phyloP scores from a whole-genome alignment of 768 basidiomycete genomes.

The Amanita pallidorosea region DNA sequence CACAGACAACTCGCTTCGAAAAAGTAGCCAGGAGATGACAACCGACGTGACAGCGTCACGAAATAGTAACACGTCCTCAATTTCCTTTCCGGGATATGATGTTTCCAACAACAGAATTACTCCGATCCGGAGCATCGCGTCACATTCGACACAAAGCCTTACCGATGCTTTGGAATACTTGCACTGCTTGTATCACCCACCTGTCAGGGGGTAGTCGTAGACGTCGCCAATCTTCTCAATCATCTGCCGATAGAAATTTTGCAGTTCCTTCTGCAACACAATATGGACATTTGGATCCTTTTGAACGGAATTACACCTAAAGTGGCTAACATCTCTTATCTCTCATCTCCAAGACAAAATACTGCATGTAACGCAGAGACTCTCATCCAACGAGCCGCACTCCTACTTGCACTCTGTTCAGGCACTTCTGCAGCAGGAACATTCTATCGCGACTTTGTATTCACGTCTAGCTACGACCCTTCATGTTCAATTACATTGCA shows the following conservation, averaged over 20 bases:
- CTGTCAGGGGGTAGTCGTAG: conserved; percentile 50
- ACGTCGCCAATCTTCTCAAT: conserved; percentile 11
- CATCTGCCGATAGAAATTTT: not conserved
- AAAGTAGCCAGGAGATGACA: too few relatives aligned
- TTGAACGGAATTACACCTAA: conserved; percentile 60
- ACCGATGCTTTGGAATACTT: conserved; percentile 38
- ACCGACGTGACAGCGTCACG: too few relatives aligned
- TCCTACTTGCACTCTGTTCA: conserved; percentile 53
- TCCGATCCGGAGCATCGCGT: conserved; percentile 32
- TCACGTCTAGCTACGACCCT: conserved; percentile 15
- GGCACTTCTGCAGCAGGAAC: conserved; percentile 55
- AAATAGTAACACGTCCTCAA: too few relatives aligned
- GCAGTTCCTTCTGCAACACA: not conserved
- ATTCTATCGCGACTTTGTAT: conserved; percentile 40
- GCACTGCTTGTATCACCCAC: conserved; percentile 45
- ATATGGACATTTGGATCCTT: conserved; percentile 41
- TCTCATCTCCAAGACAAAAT: conserved; percentile 17
- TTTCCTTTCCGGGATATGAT: too few relatives aligned
- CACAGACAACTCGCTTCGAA: too few relatives aligned
- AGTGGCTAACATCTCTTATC: conserved; percentile 67
- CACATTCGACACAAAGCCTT: conserved; percentile 25
- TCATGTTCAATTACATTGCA: conserved; percentile 22
- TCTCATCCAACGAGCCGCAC: conserved; percentile 43
- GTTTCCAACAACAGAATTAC: conserved; percentile 40
- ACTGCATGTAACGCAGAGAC: conserved; percentile 14